Percentiles rank a stretch among this genome's conserved stretches.
Conservation (phyloP, 2,329 filamentous ascomycete genomes). For the Alternaria sp. region DNA sequence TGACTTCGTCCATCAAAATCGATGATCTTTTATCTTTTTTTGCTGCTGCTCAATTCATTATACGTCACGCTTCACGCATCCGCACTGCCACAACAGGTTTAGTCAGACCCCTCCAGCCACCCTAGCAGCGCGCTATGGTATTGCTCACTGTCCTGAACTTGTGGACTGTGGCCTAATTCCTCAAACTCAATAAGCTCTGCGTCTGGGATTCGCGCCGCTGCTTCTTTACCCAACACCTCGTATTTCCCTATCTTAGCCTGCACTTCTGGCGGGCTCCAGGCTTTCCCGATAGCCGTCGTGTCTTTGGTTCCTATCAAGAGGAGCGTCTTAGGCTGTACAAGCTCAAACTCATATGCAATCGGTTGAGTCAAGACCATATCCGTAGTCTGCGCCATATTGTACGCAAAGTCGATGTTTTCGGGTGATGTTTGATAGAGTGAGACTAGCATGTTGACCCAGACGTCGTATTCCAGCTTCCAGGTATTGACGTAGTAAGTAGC, state of each 20-base stretch:
- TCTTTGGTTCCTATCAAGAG: slow-evolving; percentile 61
- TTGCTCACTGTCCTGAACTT: slow-evolving; percentile 57
- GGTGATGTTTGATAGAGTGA: slow-evolving; percentile 57
- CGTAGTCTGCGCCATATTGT: slow-evolving; percentile 59
- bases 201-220: slow-evolving; percentile 53
- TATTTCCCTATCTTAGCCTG: slow-evolving; percentile 55
- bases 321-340: slow-evolving; percentile 55
- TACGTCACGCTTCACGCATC: background rate
- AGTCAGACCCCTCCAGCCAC: slow-evolving; percentile 48
- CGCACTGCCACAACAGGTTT: background rate
- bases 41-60: background rate
- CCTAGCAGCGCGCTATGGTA: slow-evolving; percentile 57
- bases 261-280: slow-evolving; percentile 51
- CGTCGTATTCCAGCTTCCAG: slow-evolving; percentile 59
- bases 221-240: slow-evolving; percentile 56
- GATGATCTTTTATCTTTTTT: background rate
- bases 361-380: slow-evolving; percentile 63
- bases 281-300: slow-evolving; percentile 62
- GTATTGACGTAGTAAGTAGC: slow-evolving; percentile 40
- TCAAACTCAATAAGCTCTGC: slow-evolving; percentile 55
- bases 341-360: slow-evolving; percentile 58
- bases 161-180: slow-evolving; percentile 60
- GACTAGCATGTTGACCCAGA: slow-evolving; percentile 63
- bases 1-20: background rate
- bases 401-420: slow-evolving; percentile 51